These are phyloP conservation scores for Xylaria sp. DNA, from an alignment of 2,329 filamentous ascomycete species.

Conservation along the genomic window DNA sequence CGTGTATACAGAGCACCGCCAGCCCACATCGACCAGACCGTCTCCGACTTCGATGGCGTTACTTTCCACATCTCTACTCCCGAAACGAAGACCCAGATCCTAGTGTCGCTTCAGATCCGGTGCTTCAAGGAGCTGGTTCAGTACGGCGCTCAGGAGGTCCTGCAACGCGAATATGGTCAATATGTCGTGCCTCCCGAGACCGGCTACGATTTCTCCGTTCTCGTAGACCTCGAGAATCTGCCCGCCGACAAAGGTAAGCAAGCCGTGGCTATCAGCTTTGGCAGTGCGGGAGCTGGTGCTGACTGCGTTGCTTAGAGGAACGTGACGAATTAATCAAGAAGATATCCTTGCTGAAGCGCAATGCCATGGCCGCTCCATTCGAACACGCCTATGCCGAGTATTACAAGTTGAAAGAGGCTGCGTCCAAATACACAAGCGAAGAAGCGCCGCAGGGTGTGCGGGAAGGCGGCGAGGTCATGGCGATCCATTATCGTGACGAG, in stretches of 20 bases:
- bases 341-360: conserved; percentile 93
- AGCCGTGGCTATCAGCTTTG: neutral
- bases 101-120: conserved; percentile 93
- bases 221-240: conserved; percentile 87
- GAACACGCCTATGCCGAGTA: conserved; percentile 97
- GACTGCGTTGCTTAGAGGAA: conserved; percentile 67
- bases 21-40: conserved; percentile 93
- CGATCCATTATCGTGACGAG: conserved; percentile 98
- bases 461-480: conserved; percentile 92
- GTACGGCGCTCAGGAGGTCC: conserved; percentile 90
- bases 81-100: conserved; percentile 90
- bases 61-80: conserved; percentile 98
- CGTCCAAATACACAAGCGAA: conserved; percentile 91
- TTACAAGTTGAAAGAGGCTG: conserved; percentile 84
- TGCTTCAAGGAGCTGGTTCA: conserved; percentile 92
- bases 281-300: conserved; percentile 22
- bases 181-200: conserved; percentile 89
- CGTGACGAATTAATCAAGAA: conserved; percentile 87
- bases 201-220: conserved; percentile 95
- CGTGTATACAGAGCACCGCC: conserved; percentile 74
- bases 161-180: conserved; percentile 92
- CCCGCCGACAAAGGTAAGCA: conserved; percentile 77
- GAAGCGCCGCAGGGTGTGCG: conserved; percentile 89
- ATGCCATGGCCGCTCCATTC: conserved; percentile 98
- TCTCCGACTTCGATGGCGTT: conserved; percentile 98